These are phyloP conservation scores for Macrolepiota albuminosa DNA, from an alignment of 768 basidiomycete species.

Conservation along the genomic window DNA sequence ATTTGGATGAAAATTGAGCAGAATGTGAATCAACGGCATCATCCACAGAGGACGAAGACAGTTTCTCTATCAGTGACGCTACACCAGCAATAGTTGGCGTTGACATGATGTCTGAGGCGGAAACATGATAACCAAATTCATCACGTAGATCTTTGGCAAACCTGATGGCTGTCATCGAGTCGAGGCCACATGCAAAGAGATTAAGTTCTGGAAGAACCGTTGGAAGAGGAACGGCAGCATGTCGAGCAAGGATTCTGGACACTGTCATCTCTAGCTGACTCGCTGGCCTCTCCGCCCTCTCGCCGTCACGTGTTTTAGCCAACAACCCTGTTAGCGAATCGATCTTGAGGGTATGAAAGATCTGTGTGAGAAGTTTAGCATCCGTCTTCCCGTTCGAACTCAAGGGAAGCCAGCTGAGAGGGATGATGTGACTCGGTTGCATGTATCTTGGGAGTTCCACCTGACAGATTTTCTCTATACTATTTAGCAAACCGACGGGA, in stretches of 20 bases:
- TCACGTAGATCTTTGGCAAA: constrained; percentile 22
- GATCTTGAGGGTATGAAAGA: constrained; percentile 24
- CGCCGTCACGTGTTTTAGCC: constrained; percentile 3
- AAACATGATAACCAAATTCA: constrained; percentile 16
- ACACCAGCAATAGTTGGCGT: constrained; percentile 22
- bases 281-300: constrained; percentile 12
- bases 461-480: constrained; percentile 32
- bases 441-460: constrained; percentile 43
- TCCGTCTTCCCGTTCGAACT: constrained; percentile 36
- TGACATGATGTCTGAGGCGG: constrained; percentile 27
- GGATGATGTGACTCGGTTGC: constrained; percentile 46
- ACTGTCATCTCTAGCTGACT: constrained; percentile 15
- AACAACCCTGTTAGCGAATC: constrained; percentile 20
- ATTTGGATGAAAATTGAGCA: constrained; percentile 13
- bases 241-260: constrained; percentile 19
- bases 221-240: constrained; percentile 15
- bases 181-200: constrained; percentile 27
- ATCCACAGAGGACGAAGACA: background rate
- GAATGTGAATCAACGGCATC: background rate
- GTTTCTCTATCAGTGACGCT: constrained; percentile 10
- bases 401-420: constrained; percentile 43
- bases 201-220: constrained; percentile 21
- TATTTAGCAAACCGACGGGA: constrained; percentile 23
- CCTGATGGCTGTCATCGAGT: constrained; percentile 25
- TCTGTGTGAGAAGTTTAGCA: constrained; percentile 25